Conservation (phyloP, 2,329 filamentous ascomycete genomes). For the Parascedosporium putredinis region DNA sequence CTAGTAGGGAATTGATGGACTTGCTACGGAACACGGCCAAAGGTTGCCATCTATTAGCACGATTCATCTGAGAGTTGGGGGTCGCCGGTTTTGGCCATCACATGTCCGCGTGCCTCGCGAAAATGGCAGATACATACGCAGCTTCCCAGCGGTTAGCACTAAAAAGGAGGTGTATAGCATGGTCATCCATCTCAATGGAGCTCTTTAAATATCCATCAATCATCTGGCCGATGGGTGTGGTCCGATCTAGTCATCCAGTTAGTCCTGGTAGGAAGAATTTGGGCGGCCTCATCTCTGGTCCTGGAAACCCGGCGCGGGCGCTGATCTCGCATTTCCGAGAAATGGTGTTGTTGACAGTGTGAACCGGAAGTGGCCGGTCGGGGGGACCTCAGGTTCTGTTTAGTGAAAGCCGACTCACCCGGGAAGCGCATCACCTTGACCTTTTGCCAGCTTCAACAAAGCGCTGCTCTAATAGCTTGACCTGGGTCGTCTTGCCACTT, state of each 20-base stretch:
- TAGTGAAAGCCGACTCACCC: constrained; percentile 26
- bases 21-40: not conserved
- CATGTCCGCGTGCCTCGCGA: too few species aligned
- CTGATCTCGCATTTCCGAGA: too few species aligned
- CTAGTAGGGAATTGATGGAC: constrained; percentile 36
- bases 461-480: constrained; percentile 52
- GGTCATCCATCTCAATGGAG: constrained; percentile 66
- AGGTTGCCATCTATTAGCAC: too few species aligned
- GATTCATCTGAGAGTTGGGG: too few species aligned
- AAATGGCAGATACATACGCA: constrained; percentile 28
- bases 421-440: constrained; percentile 48
- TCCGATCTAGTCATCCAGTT: constrained; percentile 52
- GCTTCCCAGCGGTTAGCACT: constrained; percentile 85
- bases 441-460: constrained; percentile 36
- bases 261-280: not conserved
- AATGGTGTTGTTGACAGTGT: too few species aligned
- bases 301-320: too few species aligned
- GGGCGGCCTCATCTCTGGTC: too few species aligned
- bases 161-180: constrained; percentile 82
- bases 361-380: too few species aligned
- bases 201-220: constrained; percentile 75
- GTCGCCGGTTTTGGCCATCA: too few species aligned
- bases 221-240: constrained; percentile 75
- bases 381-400: not conserved
- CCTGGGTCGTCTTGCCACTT: constrained; percentile 89